phyloP scores from a whole-genome alignment of 345 rosid genomes.

The Citrus mangshanensis region DNA sequence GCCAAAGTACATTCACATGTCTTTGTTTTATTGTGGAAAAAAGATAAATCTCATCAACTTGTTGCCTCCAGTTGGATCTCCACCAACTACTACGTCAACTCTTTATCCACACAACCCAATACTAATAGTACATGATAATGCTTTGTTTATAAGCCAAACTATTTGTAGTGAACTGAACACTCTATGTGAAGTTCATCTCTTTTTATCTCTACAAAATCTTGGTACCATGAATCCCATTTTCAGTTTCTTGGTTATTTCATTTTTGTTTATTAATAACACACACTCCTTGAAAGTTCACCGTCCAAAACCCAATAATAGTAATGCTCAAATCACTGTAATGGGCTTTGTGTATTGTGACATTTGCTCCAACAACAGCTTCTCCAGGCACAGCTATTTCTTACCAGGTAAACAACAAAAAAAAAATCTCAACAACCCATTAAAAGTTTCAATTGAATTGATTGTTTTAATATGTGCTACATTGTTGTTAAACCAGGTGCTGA shows the following conservation, averaged over 20 bases:
- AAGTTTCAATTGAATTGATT: not conserved
- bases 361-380: conserved; percentile 95
- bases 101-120: conserved; percentile 25
- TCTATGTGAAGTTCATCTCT: conserved; percentile 12
- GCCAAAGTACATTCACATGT: conserved; percentile 75
- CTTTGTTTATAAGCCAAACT: conserved; percentile 14
- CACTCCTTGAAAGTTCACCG: conserved; percentile 33
- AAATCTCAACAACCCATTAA: not conserved
- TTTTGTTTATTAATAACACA: conserved; percentile 29
- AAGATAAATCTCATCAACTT: conserved; percentile 28
- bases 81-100: conserved; percentile 26
- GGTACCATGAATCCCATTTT: conserved; percentile 38
- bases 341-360: conserved; percentile 95
- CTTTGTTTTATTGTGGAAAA: conserved; percentile 40
- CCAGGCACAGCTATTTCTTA: conserved; percentile 94
- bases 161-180: conserved; percentile 4
- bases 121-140: conserved; percentile 10
- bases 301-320: conserved; percentile 9
- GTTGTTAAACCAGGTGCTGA: conserved; percentile 56
- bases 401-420: conserved; percentile 45
- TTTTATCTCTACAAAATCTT: conserved; percentile 10
- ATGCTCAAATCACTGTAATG: conserved; percentile 66
- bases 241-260: conserved; percentile 38
- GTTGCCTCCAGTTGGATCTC: conserved; percentile 35
- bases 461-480: not conserved